Conservation (phyloP, 768 basidiomycete genomes). For the Suillus variegatus region DNA sequence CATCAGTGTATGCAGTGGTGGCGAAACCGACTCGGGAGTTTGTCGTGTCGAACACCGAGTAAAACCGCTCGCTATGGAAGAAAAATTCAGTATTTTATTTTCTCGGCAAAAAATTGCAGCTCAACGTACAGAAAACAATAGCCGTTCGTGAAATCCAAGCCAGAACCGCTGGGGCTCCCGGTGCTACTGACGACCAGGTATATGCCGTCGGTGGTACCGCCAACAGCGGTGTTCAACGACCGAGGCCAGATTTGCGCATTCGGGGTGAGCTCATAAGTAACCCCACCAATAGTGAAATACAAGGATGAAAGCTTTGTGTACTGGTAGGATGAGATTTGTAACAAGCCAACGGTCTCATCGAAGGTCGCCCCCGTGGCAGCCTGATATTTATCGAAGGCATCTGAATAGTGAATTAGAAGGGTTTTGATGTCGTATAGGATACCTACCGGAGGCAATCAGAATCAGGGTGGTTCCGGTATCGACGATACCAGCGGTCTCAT, state of each 20-base stretch:
- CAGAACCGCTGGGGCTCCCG: too few relatives aligned
- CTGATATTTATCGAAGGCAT: conserved; percentile 26
- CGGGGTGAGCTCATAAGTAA: conserved; percentile 20
- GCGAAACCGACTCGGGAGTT: too few relatives aligned
- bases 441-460: conserved; percentile 15
- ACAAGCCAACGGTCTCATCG: conserved; percentile 32
- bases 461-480: conserved; percentile 33
- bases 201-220: conserved; percentile 27
- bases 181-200: conserved; percentile 18
- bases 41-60: too few relatives aligned
- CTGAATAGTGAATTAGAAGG: conserved; percentile 27
- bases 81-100: too few relatives aligned
- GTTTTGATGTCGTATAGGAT: conserved; percentile 4
- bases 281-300: conserved; percentile 26
- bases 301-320: conserved; percentile 26
- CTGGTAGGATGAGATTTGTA: conserved; percentile 26
- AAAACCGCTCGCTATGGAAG: too few relatives aligned
- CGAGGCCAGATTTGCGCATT: conserved; percentile 38
- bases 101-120: too few relatives aligned
- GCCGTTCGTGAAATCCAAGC: too few relatives aligned
- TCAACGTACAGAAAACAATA: too few relatives aligned
- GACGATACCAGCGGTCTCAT: conserved; percentile 30
- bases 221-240: conserved; percentile 28
- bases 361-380: conserved; percentile 24
- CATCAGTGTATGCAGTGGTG: too few relatives aligned